These are phyloP conservation scores for Spergularia marina DNA, from an alignment of 148 eudicot genomes.

Conservation along the genomic window DNA sequence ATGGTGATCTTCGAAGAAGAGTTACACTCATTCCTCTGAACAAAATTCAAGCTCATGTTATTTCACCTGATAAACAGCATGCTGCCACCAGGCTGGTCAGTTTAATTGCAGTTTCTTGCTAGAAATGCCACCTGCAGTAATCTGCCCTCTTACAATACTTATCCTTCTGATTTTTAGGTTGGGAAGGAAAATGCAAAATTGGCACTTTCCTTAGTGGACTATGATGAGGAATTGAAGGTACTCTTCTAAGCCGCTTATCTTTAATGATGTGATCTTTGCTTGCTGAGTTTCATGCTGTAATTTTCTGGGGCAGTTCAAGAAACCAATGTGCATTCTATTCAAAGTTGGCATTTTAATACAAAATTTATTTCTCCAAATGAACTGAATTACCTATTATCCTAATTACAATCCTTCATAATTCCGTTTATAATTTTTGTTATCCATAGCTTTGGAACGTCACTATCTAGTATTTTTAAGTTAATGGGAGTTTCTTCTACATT, in stretches of 20 bases:
- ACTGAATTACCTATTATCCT: not conserved
- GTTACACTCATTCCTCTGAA: constrained; percentile 88
- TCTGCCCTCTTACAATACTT: not conserved
- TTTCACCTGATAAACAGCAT: constrained; percentile 55
- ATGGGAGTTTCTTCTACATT: not conserved
- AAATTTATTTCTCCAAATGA: not conserved
- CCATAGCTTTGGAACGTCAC: not conserved
- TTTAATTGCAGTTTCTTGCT: constrained; percentile 2
- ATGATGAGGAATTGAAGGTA: constrained; percentile 85
- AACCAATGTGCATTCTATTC: not conserved
- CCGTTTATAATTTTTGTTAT: not conserved
- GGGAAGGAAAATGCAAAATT: constrained; percentile 90
- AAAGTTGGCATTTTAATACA: not conserved
- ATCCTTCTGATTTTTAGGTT: constrained; percentile 46
- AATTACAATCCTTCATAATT: not conserved
- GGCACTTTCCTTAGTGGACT: constrained; percentile 88
- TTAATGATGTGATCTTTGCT: constrained; percentile 1
- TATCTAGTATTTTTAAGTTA: not conserved
- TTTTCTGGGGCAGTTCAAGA: not conserved
- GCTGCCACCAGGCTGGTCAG: constrained; percentile 79
- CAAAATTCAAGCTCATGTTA: constrained; percentile 78
- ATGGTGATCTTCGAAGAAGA: constrained; percentile 84
- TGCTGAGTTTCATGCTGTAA: not conserved
- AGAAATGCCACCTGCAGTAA: not conserved
- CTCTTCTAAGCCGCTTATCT: constrained; percentile 6